phyloP scores from a whole-genome alignment of 805 yeast genomes.

The baker's yeast (Saccharomyces cerevisiae) region DNA sequence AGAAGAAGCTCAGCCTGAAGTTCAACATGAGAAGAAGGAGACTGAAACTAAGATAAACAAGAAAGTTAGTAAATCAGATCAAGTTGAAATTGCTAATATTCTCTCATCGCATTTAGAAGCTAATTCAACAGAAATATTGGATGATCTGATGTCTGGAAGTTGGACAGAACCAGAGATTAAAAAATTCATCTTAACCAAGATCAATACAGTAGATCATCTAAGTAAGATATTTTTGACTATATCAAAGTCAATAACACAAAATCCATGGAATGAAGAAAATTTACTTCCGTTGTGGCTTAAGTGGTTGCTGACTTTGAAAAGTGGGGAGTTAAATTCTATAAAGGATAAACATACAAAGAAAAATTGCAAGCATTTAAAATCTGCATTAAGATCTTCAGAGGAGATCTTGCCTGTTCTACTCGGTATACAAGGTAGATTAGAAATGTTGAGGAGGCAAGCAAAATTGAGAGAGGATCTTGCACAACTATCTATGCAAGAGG shows the following conservation, averaged over 20 bases:
- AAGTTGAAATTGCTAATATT: conserved; percentile 20
- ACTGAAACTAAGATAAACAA: conserved; percentile 21
- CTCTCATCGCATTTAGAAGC: conserved; percentile 27
- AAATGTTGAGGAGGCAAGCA: conserved; percentile 68
- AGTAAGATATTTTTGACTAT: conserved; percentile 39
- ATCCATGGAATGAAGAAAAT: conserved; percentile 21
- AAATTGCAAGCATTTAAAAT: conserved; percentile 47
- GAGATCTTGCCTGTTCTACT: conserved; percentile 58
- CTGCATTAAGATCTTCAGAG: conserved; percentile 48
- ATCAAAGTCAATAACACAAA: conserved; percentile 38
- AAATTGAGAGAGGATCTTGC: conserved; percentile 51
- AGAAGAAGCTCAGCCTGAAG: conserved; percentile 27
- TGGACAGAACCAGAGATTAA: conserved; percentile 27
- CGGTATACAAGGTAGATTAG: conserved; percentile 79
- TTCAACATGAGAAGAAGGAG: conserved; percentile 26
- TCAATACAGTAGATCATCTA: conserved; percentile 35
- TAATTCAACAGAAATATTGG: conserved; percentile 19
- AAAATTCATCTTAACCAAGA: conserved; percentile 30
- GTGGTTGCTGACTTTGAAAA: conserved; percentile 66
- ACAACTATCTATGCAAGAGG: conserved; percentile 30
- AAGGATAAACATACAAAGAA: conserved; percentile 28
- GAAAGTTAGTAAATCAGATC: conserved; percentile 20
- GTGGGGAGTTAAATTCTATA: conserved; percentile 32
- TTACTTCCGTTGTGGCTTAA: conserved; percentile 57
- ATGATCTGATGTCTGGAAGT: conserved; percentile 13